Conservation (phyloP, 1,139 yeast species). For the Blastobotrys serpentis region DNA sequence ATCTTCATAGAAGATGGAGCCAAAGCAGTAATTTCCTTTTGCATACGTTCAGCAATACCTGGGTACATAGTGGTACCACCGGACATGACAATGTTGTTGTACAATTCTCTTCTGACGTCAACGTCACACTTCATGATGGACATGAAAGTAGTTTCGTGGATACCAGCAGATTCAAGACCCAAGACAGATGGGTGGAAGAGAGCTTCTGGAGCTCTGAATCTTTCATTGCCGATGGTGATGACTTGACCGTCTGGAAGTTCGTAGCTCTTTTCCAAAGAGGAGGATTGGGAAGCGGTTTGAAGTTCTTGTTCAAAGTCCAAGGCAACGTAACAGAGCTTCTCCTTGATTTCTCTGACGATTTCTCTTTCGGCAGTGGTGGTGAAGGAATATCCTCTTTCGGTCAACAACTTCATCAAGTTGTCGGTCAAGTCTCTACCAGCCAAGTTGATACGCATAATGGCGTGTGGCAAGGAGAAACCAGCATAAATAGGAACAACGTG, state of each 20-base stretch:
- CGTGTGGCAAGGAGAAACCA: slow-evolving; percentile 99
- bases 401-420: slow-evolving; percentile 95
- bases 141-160: slow-evolving; percentile 99
- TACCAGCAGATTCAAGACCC: slow-evolving; percentile 99
- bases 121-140: slow-evolving; percentile 99
- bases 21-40: slow-evolving; percentile 98
- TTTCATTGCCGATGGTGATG: slow-evolving; percentile 98
- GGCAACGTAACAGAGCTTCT: slow-evolving; percentile 97
- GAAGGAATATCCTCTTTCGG: slow-evolving; percentile 99
- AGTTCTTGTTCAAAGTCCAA: slow-evolving; percentile 96
- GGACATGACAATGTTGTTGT: slow-evolving; percentile 99
- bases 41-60: slow-evolving; percentile 99
- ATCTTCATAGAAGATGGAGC: slow-evolving; percentile 99
- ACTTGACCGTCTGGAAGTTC: slow-evolving; percentile 99
- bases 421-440: slow-evolving; percentile 99
- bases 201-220: slow-evolving; percentile 99
- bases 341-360: slow-evolving; percentile 99
- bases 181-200: slow-evolving; percentile 97
- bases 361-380: slow-evolving; percentile 99
- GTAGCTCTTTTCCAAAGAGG: slow-evolving; percentile 97
- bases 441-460: slow-evolving; percentile 96
- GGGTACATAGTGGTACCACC: slow-evolving; percentile 99
- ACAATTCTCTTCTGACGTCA: slow-evolving; percentile 98
- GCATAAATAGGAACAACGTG: slow-evolving; percentile 99
- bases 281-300: slow-evolving; percentile 98